Evolutionary conservation across 371 early-diverging fungal genomes (phyloP).

Genomic region (Mucor plumbeus): DNA sequence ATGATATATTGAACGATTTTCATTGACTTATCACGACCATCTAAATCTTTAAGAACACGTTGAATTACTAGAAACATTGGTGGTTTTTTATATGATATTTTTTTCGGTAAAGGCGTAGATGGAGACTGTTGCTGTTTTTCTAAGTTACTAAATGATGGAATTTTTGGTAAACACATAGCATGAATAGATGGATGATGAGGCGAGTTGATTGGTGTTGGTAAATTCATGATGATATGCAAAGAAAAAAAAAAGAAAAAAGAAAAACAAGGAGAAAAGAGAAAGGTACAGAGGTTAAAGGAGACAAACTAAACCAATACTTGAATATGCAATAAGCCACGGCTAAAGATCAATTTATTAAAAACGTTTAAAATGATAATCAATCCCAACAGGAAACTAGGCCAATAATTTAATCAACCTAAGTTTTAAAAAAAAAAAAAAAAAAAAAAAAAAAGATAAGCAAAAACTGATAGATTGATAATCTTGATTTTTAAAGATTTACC

Average conservation of each 20-base stretch:
- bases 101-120: not conserved
- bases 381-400: too few species aligned
- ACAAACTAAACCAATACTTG: not conserved
- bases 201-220: not conserved
- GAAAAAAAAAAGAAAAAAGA: not conserved
- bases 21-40: slow-evolving; percentile 82
- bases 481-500: slow-evolving; percentile 20
- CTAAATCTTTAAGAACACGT: slow-evolving; percentile 37
- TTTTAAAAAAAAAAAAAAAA: too few species aligned
- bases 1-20: slow-evolving; percentile 75
- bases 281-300: not conserved
- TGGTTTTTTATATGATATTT: not conserved
- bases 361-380: not conserved
- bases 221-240: not conserved
- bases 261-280: not conserved
- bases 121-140: not conserved
- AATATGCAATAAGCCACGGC: slow-evolving; percentile 2
- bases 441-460: too few species aligned
- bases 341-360: not conserved
- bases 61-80: not conserved
- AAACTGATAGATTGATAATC: too few species aligned
- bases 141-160: slow-evolving; percentile 1
- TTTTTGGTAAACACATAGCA: not conserved
- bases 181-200: not conserved
- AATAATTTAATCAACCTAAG: too few species aligned